Evolutionary conservation across 2,329 filamentous ascomycete species (phyloP), one percentile per base, ranked within the genome.

Genomic region (Nannizziopsis barbatae): DNA sequence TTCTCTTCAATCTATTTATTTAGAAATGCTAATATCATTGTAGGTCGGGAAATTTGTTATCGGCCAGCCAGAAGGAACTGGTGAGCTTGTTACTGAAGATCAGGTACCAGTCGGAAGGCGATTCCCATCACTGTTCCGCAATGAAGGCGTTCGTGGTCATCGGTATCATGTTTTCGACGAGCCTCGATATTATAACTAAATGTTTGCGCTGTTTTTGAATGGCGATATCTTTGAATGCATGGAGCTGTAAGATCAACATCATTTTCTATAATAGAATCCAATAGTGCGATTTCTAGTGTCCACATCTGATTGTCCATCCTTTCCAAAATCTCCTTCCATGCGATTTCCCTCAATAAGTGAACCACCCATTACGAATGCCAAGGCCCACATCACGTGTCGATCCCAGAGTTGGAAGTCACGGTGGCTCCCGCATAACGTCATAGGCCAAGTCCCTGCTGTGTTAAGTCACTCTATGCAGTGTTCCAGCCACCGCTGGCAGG

Each of bases 161-260:
- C 71, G 75, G 52, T 98, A 96, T 67, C 92, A 98, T 66, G 92
- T 96, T 27, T 96, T 98, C 67, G 77, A 95, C 57, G 86, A 93
- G 70, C 89, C 88, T 43, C 76, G 85, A 63, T 95, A 92, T 55
- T 73, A 67, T 63, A 61, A 66, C 50, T 71, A 62, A 59, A 9
- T 4, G n/a, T n/a, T n/a, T n/a, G n/a, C n/a, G n/a, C n/a, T n/a
- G n/a, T n/a, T n/a, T n/a, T n/a, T n/a, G n/a, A n/a, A n/a, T n/a
- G 30, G 9, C 11, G n/a, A 15, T 41, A 35, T 40, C 17, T 41
- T 22, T 17, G 36, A 3, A 12, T 36, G 12, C 15, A 36, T 3
- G 33, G 3, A 12, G 11, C 15, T 36, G 33, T 12, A 36, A 36
- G 33, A 12, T n/a, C 15, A 15, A 27, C 22, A 27, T 27, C 22